Evolutionary conservation across 176 grass and related monocot species (phyloP), one percentile per base, ranked within the genome.

Genomic region (Echinochloa phyllopogon): DNA sequence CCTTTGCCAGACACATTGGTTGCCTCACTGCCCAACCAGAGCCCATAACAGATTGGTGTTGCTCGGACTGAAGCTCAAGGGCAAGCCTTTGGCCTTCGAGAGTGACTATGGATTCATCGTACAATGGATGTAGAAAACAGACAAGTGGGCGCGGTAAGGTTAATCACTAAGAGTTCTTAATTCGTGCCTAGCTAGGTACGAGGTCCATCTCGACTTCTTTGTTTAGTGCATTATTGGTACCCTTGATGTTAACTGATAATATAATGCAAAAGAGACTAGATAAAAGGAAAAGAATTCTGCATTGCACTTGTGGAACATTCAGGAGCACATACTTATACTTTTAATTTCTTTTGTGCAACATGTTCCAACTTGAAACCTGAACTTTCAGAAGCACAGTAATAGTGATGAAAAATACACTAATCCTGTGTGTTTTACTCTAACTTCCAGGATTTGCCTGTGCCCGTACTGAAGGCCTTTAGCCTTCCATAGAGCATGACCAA

Each of bases 401-500:
- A 42, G 29, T 33, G 29, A 74, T 10, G 50, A 37, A 4, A 44
- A 17, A 18, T 44, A 65, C 52, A 23, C 4, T 59, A 64, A 61
- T 74, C 9, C 61, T 66, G 23, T 10, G 15, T 78, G 56, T 18
- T 39, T 47, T 82, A 65, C 13, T 62, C 21, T 75, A 92, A 13
- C 62, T 77, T 92, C 94, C 89, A 92, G 25, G 37, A 66, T 47
- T 47, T 86, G 48, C 89, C 87, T 43, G 87, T 88, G 75, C 20
- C 25, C 64, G 67, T 79, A 45, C 40, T 71, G 65, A 90, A 97
- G 44, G 9, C 87, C 63, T 92, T 92, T 0, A 90, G 87, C 78
- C 82, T 90, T 13, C 91, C 87, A 39, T 87, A 87, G 17, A 97
- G 51, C 91, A 97, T 92, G 36, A 90, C 75, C 4, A 72, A 72